Conservation (phyloP, 495 filamentous ascomycete species). For the Daldinia vernicosa region DNA sequence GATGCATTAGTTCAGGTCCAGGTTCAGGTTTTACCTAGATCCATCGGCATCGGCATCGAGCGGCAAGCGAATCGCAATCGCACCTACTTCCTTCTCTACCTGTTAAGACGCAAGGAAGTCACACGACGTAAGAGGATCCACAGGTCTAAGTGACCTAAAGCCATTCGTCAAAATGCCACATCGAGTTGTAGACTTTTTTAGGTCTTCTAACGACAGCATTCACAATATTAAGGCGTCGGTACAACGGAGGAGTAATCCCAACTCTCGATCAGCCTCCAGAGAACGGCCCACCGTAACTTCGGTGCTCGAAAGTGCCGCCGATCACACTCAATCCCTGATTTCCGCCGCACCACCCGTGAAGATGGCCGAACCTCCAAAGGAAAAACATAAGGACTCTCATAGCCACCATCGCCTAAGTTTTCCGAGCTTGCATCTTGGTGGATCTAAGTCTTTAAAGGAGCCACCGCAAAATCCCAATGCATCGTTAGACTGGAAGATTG, state of each 20-base stretch:
- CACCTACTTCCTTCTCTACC: background rate
- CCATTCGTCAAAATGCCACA: slow-evolving; percentile 57
- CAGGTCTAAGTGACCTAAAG: slow-evolving; percentile 8
- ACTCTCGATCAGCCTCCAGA: slow-evolving; percentile 36
- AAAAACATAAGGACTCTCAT: slow-evolving; percentile 50
- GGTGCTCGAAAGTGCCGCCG: slow-evolving; percentile 46
- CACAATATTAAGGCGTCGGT: slow-evolving; percentile 47
- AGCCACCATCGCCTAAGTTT: slow-evolving; percentile 60
- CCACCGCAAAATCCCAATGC: slow-evolving; percentile 52
- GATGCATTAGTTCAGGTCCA: slow-evolving; percentile 36
- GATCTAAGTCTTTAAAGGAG: slow-evolving; percentile 56
- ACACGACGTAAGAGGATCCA: slow-evolving; percentile 17
- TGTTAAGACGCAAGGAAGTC: slow-evolving; percentile 4
- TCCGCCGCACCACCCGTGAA: slow-evolving; percentile 44
- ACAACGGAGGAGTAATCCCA: slow-evolving; percentile 41
- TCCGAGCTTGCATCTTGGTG: slow-evolving; percentile 55
- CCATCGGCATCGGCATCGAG: background rate
- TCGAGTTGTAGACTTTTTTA: slow-evolving; percentile 60
- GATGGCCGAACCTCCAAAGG: slow-evolving; percentile 45
- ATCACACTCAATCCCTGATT: slow-evolving; percentile 32
- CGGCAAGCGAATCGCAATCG: slow-evolving; percentile 10
- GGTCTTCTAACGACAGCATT: slow-evolving; percentile 50
- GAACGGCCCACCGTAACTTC: slow-evolving; percentile 47
- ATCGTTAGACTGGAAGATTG: slow-evolving; percentile 79
- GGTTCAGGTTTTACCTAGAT: background rate